These are phyloP conservation scores for Fusarium ambrosium DNA, from an alignment of 2,329 filamentous ascomycete species.

Conservation along the genomic window DNA sequence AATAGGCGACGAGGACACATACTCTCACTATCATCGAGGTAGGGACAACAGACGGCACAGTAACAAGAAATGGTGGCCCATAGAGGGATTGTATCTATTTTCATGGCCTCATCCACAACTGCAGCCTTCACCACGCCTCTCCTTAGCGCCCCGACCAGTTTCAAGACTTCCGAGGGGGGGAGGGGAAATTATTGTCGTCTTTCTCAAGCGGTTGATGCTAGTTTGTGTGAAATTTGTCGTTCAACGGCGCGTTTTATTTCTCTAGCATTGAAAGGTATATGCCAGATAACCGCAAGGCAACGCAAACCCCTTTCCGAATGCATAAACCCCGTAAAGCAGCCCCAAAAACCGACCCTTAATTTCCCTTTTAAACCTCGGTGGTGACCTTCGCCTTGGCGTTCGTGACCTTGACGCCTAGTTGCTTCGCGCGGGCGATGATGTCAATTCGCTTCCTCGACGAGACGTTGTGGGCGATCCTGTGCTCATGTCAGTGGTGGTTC, in stretches of 20 bases:
- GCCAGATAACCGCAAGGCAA: conserved; percentile 48
- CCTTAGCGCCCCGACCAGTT: conserved; percentile 34
- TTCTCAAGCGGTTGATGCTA: conserved; percentile 38
- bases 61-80: conserved; percentile 20
- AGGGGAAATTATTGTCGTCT: conserved; percentile 15
- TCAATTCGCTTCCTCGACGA: conserved; percentile 99
- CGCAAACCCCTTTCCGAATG: conserved; percentile 50
- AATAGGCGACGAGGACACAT: not conserved
- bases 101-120: conserved; percentile 37
- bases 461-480: conserved; percentile 97
- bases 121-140: conserved; percentile 27
- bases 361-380: conserved; percentile 80
- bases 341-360: conserved; percentile 47
- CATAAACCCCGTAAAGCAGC: conserved; percentile 49
- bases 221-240: conserved; percentile 41
- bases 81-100: conserved; percentile 38
- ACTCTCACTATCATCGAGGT: not conserved
- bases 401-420: conserved; percentile 99
- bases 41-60: not conserved
- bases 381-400: conserved; percentile 99
- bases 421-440: conserved; percentile 97
- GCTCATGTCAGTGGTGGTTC: conserved; percentile 18
- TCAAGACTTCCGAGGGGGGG: conserved; percentile 21
- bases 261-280: conserved; percentile 48
- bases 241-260: conserved; percentile 49